These are phyloP conservation scores for Paspalum vaginatum DNA, from an alignment of 176 grass and related monocot genomes.

Conservation along the genomic window DNA sequence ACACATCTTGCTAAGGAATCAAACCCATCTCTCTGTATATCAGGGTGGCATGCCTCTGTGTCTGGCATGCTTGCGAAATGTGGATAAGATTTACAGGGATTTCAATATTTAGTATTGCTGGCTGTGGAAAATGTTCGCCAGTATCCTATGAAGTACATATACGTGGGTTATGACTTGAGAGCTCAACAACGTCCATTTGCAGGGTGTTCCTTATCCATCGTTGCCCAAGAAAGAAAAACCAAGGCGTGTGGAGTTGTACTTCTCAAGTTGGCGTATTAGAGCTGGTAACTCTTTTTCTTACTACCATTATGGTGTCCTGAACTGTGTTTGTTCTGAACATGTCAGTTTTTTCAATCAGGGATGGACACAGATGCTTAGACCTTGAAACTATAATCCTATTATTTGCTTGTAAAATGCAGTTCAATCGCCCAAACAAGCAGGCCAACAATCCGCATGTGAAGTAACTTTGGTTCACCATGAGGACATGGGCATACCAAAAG, in stretches of 20 bases:
- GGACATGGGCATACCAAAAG: slow-evolving; percentile 98
- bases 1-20: neutral
- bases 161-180: slow-evolving; percentile 10
- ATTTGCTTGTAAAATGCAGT: slow-evolving; percentile 54
- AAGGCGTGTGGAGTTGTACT: slow-evolving; percentile 89
- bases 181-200: slow-evolving; percentile 31
- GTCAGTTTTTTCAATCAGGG: slow-evolving; percentile 28
- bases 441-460: slow-evolving; percentile 83
- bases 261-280: slow-evolving; percentile 96
- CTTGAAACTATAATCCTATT: slow-evolving; percentile 12
- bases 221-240: slow-evolving; percentile 91
- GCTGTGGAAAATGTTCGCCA: slow-evolving; percentile 21
- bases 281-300: slow-evolving; percentile 59
- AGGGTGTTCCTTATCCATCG: slow-evolving; percentile 88
- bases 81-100: neutral
- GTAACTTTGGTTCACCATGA: slow-evolving; percentile 90
- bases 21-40: slow-evolving; percentile 8
- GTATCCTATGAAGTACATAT: neutral
- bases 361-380: slow-evolving; percentile 2
- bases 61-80: slow-evolving; percentile 14
- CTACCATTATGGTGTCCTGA: neutral
- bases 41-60: slow-evolving; percentile 1
- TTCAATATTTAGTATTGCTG: slow-evolving; percentile 1
- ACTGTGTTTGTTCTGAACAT: slow-evolving; percentile 11
- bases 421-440: slow-evolving; percentile 76